Base-by-base conservation (phyloP, 371 early-diverging fungal genomes). In the Entomophthora muscae region DNA sequence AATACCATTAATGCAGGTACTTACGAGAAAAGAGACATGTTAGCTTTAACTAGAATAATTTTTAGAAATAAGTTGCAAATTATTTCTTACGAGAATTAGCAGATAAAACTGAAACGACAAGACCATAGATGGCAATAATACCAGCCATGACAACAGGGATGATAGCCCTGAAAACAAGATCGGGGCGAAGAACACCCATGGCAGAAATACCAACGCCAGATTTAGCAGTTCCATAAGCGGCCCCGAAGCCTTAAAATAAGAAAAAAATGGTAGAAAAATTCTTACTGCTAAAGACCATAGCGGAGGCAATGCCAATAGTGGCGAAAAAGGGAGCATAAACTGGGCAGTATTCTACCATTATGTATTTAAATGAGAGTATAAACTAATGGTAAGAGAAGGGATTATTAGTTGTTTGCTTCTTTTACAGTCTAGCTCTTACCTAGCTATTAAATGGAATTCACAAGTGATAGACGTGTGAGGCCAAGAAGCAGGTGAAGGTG, bases 241-340 rank as follows among this genome's bases (percentile, higher is more conserved):
- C 92, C 56, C 93, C 93, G 68, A 92, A 81, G 70, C 85, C 90
- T 88, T 71, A 24, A 52, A 51, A 63, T 31, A 56, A 32, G 52
- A 31, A 61, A 1, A 31, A 28, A 23, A 10, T 31, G 1, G 27
- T 23, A 66, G 57, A 2, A 30, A 30, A 42, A 3, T 21, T 84
- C 90, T 84, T 88, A 95, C 98, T 89, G 77, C 86, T 86, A 72
- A 97, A 95, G 54, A 93, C 88, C 62, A 93, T 92, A 67, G 96
- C 93, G 52, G 90, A 86, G 33, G 95, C 86, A 80, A 91, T 89
- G 42, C 98, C 98, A 78, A 98, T 86, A 65, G 93, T 84, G 69
- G 91, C 93, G 72, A 98, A 95, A 85, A 98, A 90, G 66, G 98
- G 98, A 68, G 93, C 80, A 75, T 93, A 93, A 65, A 90, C 91